Conservation (phyloP, 2,329 filamentous ascomycete genomes). For the Alternaria sp. region DNA sequence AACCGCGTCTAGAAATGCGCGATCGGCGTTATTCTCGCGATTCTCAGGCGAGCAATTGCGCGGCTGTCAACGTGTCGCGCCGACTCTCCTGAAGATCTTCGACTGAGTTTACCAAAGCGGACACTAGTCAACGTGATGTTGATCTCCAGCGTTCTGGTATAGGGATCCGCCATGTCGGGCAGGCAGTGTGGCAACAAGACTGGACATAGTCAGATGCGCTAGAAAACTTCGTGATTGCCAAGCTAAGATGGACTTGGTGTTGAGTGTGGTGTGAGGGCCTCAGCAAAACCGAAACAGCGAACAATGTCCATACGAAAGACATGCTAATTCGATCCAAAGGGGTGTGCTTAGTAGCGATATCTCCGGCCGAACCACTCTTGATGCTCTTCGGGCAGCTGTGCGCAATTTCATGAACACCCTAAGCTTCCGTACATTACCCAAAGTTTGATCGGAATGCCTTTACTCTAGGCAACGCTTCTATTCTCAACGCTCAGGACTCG, state of each 20-base stretch:
- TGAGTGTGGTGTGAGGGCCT: slow-evolving; percentile 2
- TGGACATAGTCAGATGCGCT: neutral
- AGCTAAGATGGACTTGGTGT: neutral
- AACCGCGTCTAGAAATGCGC: slow-evolving; percentile 9
- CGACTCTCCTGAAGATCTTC: slow-evolving; percentile 10
- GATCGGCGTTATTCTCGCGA: neutral
- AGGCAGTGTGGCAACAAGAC: slow-evolving; percentile 8
- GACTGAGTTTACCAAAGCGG: slow-evolving; percentile 13
- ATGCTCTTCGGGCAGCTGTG: neutral
- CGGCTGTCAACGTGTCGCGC: slow-evolving; percentile 5
- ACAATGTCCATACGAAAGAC: neutral
- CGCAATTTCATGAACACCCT: neutral
- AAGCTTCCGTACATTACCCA: neutral
- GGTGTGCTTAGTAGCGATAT: neutral
- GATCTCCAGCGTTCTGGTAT: slow-evolving; percentile 13
- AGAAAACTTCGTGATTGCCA: slow-evolving; percentile 2
- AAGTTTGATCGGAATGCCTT: neutral
- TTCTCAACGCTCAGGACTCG: neutral
- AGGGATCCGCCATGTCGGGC: slow-evolving; percentile 9
- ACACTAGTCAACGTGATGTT: slow-evolving; percentile 11
- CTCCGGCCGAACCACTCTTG: neutral
- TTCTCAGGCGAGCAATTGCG: slow-evolving; percentile 1
- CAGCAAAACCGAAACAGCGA: neutral
- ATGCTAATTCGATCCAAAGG: neutral
- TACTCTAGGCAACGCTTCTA: neutral